Evolutionary conservation across 2,329 filamentous ascomycete species (phyloP).

Genomic region (Xylaria sp.): DNA sequence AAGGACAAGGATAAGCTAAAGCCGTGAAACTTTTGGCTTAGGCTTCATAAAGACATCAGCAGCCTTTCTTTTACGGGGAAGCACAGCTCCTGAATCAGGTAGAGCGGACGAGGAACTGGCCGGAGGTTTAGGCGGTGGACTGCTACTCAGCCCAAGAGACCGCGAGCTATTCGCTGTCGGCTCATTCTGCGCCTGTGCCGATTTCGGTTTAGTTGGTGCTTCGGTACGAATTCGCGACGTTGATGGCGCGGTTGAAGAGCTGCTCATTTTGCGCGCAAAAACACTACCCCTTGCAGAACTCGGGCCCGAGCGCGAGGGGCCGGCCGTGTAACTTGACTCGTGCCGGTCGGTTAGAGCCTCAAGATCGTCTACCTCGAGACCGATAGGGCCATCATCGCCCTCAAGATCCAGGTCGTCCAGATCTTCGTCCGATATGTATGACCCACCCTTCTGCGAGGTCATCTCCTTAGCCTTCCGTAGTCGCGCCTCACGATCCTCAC

Average conservation of each 20-base stretch:
- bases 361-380: slow-evolving; percentile 42
- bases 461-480: slow-evolving; percentile 51
- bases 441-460: slow-evolving; percentile 45
- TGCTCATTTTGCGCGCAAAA: slow-evolving; percentile 31
- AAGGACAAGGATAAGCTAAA: background rate
- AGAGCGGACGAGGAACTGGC: slow-evolving; percentile 21
- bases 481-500: slow-evolving; percentile 54
- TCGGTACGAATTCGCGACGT: slow-evolving; percentile 24
- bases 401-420: slow-evolving; percentile 50
- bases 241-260: slow-evolving; percentile 1
- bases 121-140: slow-evolving; percentile 25
- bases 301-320: background rate
- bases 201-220: slow-evolving; percentile 16
- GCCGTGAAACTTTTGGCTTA: slow-evolving; percentile 52
- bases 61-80: slow-evolving; percentile 56
- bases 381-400: slow-evolving; percentile 36
- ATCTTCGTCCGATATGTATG: slow-evolving; percentile 56
- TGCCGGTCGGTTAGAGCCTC: slow-evolving; percentile 39
- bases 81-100: slow-evolving; percentile 24
- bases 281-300: slow-evolving; percentile 14
- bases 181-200: slow-evolving; percentile 9
- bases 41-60: slow-evolving; percentile 64
- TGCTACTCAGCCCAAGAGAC: slow-evolving; percentile 17
- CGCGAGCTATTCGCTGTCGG: slow-evolving; percentile 8
- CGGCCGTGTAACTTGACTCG: slow-evolving; percentile 21